Evolutionary conservation across 306 rosid species (phyloP), one percentile per base, ranked within the genome.

Genomic region (Begonia fuchsioides): DNA sequence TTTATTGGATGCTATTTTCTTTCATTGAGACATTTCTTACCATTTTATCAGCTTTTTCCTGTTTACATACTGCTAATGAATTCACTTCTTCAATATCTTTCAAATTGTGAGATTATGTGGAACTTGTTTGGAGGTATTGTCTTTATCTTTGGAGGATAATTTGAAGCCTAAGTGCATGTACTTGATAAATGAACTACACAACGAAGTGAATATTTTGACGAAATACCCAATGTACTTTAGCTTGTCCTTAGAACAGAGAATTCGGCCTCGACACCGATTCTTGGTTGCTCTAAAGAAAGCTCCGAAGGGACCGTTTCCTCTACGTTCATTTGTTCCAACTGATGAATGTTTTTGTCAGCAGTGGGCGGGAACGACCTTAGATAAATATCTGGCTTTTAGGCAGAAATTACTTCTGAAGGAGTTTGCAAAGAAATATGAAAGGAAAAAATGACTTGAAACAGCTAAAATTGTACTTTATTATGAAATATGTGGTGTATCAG

Each of bases 281-380:
- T 67, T 92, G 66, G 94, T 92, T 70, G 69, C 76, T 13, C 76
- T 92, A 32, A 85, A 92, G 94, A 92, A 85, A 77, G 96, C 83
- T 50, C 98, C 96, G 8, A 79, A 85, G 62, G 98, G 98, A 3
- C 98, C 98, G 4, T 92, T 92, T 71, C 98, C 98, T 38, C 80
- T 92, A 17, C 68, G 87, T 59, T 82, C 94, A 55, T 59, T 92
- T 8, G 83, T 92, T 54, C 98, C 96, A 43, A 92, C 94, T 8
- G 98, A 92, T 53, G 96, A 92, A 61, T 54, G 63, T 60, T 92
- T 92, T 69, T 92, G 98, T 61, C 81, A 82, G 60, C 82, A 68
- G 61, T 92, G 96, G 96, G 98, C 97, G 43, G 79, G 77, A 47
- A 92, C 98, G 55, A 85, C 90, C 65, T 58, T 92, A 54, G 98